Conservation (phyloP, 345 rosid genomes). For the Eucalyptus dawsonii region DNA sequence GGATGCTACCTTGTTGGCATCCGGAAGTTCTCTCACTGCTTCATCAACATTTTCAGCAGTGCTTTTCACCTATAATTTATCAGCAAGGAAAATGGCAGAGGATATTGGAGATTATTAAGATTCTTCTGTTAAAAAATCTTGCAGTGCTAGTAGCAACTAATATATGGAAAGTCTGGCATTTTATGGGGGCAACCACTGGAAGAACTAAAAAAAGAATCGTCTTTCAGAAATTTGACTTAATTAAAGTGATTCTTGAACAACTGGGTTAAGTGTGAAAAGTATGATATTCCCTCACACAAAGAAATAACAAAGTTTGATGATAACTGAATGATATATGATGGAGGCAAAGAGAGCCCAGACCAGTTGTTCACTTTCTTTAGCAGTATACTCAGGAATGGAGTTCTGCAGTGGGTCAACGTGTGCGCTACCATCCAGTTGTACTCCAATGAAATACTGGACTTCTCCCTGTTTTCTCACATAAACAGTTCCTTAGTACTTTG, state of each 20-base stretch:
- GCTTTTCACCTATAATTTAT: constrained; percentile 50
- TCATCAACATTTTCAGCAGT: constrained; percentile 87
- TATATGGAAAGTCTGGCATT: neutral
- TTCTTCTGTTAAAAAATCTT: neutral
- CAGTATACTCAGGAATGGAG: constrained; percentile 51
- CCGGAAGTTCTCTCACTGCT: constrained; percentile 92
- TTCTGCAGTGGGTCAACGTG: constrained; percentile 77
- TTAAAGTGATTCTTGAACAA: neutral
- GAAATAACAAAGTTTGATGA: neutral
- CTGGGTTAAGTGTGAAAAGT: neutral
- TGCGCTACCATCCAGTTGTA: constrained; percentile 88
- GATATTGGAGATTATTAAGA: neutral
- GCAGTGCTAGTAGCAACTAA: neutral
- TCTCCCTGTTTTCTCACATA: constrained; percentile 50
- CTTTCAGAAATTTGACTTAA: neutral
- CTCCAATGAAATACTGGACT: constrained; percentile 95
- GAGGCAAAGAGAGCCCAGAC: constrained; percentile 8
- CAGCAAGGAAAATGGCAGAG: neutral
- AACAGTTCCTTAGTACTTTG: neutral
- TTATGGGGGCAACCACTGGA: neutral
- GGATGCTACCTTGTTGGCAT: constrained; percentile 66
- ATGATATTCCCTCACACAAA: neutral
- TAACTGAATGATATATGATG: neutral
- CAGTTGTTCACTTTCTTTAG: constrained; percentile 61
- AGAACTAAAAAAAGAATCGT: neutral